Base-by-base conservation (phyloP, 2,329 filamentous ascomycete genomes). In the Penicillium sp. region DNA sequence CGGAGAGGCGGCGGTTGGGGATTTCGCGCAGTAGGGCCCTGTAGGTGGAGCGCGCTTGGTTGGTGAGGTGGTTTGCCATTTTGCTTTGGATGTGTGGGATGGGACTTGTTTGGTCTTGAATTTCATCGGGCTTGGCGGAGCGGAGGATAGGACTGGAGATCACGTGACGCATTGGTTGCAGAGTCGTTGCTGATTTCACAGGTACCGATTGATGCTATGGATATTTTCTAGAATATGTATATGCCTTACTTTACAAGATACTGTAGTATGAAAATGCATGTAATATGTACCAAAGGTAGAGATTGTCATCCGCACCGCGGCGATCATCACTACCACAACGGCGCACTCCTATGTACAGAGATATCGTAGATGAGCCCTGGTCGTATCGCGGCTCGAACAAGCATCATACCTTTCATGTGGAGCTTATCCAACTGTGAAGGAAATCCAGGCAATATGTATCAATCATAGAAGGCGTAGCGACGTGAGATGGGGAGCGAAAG, bases 1-100 rank as follows among this genome's bases (percentile, higher is more conserved):
- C 72, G 56, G 80, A 76, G 61, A 81, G 69, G 2, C 80, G 77
- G 5, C 84, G 85, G 6, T 86, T 81, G 1, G 92, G 92, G 7
- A 96, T 83, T 75, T 96, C 90, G 70, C 92, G 89, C 48, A 97
- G 83, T 65, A 96, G 78, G 37, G 86, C 81, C 63, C 92, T 88
- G 79, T 97, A 97, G 66, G 95, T 79, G 31, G 89, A 83, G 64
- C 89, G 88, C 35, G 80, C 68, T 54, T 77, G 69, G 33, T 72
- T 62, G 41, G 69, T 38, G 29, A 61, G 39, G 20, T 52, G 42
- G 59, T 59, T 28, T 13, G 53, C 42, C 50, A 63, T 64, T 60
- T 52, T 55, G 42, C 10, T 9, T 32, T 54, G 44, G 15, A 24
- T 20, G 27, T 9, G 40, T 41, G 23, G 42, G 25, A 10, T 25